phyloP scores from a whole-genome alignment of 2,329 filamentous ascomycete species.

The Claviceps citrina region DNA sequence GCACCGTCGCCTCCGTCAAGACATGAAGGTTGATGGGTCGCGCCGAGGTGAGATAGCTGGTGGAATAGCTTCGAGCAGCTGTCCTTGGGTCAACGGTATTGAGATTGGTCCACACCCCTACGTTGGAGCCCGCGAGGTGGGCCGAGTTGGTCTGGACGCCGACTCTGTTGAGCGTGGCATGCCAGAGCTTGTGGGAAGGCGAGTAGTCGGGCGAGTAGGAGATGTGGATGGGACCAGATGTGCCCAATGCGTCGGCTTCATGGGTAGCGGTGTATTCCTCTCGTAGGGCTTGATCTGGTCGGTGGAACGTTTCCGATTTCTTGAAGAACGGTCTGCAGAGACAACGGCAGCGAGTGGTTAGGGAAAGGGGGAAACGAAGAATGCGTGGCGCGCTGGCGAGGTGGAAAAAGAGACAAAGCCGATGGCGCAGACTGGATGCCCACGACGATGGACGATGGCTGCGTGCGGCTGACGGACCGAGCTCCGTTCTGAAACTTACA shows the following conservation, averaged over 20 bases:
- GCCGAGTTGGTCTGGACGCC: conserved; percentile 26
- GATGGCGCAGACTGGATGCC: too few species aligned
- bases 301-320: conserved; percentile 32
- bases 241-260: conserved; percentile 26
- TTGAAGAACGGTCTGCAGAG: conserved; percentile 38
- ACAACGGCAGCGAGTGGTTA: too few species aligned
- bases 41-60: conserved; percentile 25
- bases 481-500: conserved; percentile 18
- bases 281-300: conserved; percentile 19
- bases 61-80: conserved; percentile 32
- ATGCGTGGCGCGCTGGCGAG: too few species aligned
- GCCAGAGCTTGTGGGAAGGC: conserved; percentile 29
- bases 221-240: conserved; percentile 31
- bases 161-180: conserved; percentile 29
- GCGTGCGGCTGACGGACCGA: too few species aligned
- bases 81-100: conserved; percentile 31
- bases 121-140: conserved; percentile 32
- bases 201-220: conserved; percentile 28
- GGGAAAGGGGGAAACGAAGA: too few species aligned
- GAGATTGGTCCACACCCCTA: conserved; percentile 35
- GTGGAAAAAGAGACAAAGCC: too few species aligned
- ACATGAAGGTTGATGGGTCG: conserved; percentile 27
- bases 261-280: conserved; percentile 23
- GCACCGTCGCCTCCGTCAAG: conserved; percentile 16
- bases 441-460: neutral